These are phyloP conservation scores for Colletotrichum acutatum DNA, from an alignment of 2,329 filamentous ascomycete species.

Conservation along the genomic window DNA sequence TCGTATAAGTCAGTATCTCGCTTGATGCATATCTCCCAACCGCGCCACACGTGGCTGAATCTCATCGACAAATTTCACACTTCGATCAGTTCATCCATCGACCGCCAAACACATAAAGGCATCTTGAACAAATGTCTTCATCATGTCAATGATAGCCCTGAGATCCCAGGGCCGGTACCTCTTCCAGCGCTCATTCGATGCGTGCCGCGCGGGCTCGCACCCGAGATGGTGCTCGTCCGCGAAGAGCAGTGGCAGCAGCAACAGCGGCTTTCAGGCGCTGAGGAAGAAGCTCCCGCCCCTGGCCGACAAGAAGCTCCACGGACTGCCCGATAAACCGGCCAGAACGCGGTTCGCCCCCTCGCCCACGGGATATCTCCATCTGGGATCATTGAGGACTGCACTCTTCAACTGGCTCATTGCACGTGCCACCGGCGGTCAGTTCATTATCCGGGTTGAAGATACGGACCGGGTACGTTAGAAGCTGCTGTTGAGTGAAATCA, in stretches of 20 bases:
- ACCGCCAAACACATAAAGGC: not conserved
- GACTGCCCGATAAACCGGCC: conserved; percentile 63
- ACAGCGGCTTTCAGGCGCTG: conserved; percentile 29
- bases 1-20: conserved; percentile 14
- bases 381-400: conserved; percentile 91
- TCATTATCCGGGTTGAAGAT: conserved; percentile 91
- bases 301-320: conserved; percentile 23
- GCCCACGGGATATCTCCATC: conserved; percentile 91
- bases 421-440: conserved; percentile 87
- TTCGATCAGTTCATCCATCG: conserved; percentile 16
- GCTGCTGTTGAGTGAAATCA: not conserved
- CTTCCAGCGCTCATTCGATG: not conserved
- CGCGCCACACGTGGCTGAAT: conserved; percentile 35
- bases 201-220: conserved; percentile 13
- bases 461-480: conserved; percentile 81
- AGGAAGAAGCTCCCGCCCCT: conserved; percentile 35
- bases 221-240: conserved; percentile 30
- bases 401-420: conserved; percentile 97
- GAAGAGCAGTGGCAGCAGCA: not conserved
- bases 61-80: conserved; percentile 34
- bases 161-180: conserved; percentile 14
- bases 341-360: conserved; percentile 89
- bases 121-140: conserved; percentile 5
- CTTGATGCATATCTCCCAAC: conserved; percentile 12
- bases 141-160: conserved; percentile 29